A percentile compares a stretch with the other conserved stretches of the same genome.
Conservation (phyloP, 1,284 basidiomycete genomes). For the Mycena sp. region DNA sequence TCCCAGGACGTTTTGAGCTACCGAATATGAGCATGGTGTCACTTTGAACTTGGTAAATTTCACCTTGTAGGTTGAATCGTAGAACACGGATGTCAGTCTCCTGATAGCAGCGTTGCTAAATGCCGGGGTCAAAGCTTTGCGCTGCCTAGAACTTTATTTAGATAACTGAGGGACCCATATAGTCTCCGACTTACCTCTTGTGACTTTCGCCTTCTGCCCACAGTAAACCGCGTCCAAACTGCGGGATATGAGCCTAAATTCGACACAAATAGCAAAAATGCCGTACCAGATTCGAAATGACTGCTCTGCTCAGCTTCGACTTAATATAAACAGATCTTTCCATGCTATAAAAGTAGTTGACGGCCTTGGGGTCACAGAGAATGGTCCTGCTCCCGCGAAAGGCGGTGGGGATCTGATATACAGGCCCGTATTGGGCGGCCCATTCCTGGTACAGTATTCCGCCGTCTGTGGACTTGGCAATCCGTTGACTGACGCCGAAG, state of each 20-base stretch:
- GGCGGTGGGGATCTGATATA: constrained; percentile 50
- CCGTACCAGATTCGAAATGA: constrained; percentile 14
- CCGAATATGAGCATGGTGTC: background rate
- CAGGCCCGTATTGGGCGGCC: constrained; percentile 58
- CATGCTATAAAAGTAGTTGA: constrained; percentile 59
- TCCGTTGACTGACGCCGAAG: constrained; percentile 46
- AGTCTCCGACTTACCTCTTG: constrained; percentile 38
- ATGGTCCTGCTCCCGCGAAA: constrained; percentile 54
- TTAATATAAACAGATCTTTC: constrained; percentile 61
- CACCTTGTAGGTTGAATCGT: constrained; percentile 62
- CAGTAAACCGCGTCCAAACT: constrained; percentile 61
- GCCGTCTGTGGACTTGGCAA: constrained; percentile 41
- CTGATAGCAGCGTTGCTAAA: constrained; percentile 52
- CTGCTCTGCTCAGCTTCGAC: constrained; percentile 30
- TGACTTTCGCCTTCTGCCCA: constrained; percentile 64
- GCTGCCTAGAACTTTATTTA: constrained; percentile 34
- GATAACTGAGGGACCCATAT: background rate
- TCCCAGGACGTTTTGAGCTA: constrained; percentile 64
- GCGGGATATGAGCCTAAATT: background rate
- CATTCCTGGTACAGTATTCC: constrained; percentile 50
- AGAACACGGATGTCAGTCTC: constrained; percentile 46
- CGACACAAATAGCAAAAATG: background rate
- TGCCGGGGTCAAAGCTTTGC: constrained; percentile 50
- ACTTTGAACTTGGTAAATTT: too few relatives aligned
- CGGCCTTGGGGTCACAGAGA: constrained; percentile 64